Base-by-base conservation (phyloP, 2,329 filamentous ascomycete species). In the Epichloe sylvatica region DNA sequence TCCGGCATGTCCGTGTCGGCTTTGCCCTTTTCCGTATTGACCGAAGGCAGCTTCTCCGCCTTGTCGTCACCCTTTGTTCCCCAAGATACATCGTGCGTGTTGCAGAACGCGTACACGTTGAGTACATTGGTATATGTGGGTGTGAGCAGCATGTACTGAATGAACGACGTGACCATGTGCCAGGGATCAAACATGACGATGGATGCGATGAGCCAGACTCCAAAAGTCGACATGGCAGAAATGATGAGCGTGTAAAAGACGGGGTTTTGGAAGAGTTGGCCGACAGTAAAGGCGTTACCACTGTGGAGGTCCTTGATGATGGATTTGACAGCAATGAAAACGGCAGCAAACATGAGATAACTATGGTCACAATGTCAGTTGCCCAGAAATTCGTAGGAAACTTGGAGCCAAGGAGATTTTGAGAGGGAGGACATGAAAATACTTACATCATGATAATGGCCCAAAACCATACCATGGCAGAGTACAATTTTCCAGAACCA, bases 391-490 rank as follows among this genome's bases (percentile, higher is more conserved):
- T 39, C 4, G 9, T 9, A 25, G 11, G 6, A 40, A 2, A 12
- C 15, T 1, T 2, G 3, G 41, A 13, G 4, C 5, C 23, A 40
- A 13, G 12, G 19, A 33, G 7, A 21, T 17, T 9, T 17, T 9
- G 25, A 30, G 19, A 30, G 23, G n/a, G n/a, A 39, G 11, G n/a
- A 19, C 17, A 33, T n/a, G 25, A 13, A 23, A 15, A 17, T 17
- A 17, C 81, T 69, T 76, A 88, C 75, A 87, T 73, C 86, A 98
- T 98, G 63, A 98, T 91, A 53, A 86, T 75, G 41, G 83, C 87
- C 94, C 92, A 98, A 74, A 98, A 98, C 67, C 89, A 84, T n/a
- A 96, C 88, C 86, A 96, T 96, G 46, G 86, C 86, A 74, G 92
- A 85, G 69, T 98, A 98, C 56, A 94, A 84, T 62, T 81, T 88